Conservation (phyloP, 2,329 filamentous ascomycete species). For the Gliomastix tumulicola region DNA sequence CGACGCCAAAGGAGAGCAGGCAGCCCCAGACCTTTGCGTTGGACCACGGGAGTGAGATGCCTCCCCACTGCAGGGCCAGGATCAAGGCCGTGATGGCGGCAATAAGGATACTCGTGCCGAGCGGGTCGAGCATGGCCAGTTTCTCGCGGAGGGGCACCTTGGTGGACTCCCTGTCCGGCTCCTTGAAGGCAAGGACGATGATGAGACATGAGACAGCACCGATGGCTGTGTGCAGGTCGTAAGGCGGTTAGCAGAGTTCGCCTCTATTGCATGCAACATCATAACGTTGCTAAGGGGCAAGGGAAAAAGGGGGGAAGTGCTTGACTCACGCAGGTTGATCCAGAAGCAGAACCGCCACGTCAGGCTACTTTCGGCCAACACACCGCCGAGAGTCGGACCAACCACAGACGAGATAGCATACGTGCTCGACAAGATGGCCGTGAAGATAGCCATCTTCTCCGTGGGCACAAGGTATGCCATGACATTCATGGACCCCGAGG, state of each 20-base stretch:
- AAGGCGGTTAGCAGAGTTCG: too few species aligned
- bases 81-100: slow-evolving; percentile 25
- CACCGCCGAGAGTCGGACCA: slow-evolving; percentile 12
- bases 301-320: slow-evolving; percentile 23
- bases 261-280: too few species aligned
- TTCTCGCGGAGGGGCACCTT: slow-evolving; percentile 14
- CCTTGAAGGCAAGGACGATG: too few species aligned
- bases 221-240: too few species aligned
- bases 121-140: slow-evolving; percentile 26
- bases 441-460: slow-evolving; percentile 34
- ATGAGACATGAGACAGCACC: too few species aligned
- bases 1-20: slow-evolving; percentile 21
- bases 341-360: slow-evolving; percentile 6
- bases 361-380: slow-evolving; percentile 16
- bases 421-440: slow-evolving; percentile 12
- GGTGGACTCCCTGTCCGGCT: neutral
- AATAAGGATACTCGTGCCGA: slow-evolving; percentile 29
- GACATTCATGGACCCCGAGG: slow-evolving; percentile 41
- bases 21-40: slow-evolving; percentile 25
- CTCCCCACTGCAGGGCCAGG: slow-evolving; percentile 32
- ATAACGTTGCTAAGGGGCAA: slow-evolving; percentile 19
- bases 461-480: slow-evolving; percentile 1
- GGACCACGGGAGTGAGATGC: slow-evolving; percentile 26
- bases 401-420: slow-evolving; percentile 30
- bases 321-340: slow-evolving; percentile 16